Evolutionary conservation across 352 stramenopile genomes (phyloP).

Genomic region (Pythium brassicae): DNA sequence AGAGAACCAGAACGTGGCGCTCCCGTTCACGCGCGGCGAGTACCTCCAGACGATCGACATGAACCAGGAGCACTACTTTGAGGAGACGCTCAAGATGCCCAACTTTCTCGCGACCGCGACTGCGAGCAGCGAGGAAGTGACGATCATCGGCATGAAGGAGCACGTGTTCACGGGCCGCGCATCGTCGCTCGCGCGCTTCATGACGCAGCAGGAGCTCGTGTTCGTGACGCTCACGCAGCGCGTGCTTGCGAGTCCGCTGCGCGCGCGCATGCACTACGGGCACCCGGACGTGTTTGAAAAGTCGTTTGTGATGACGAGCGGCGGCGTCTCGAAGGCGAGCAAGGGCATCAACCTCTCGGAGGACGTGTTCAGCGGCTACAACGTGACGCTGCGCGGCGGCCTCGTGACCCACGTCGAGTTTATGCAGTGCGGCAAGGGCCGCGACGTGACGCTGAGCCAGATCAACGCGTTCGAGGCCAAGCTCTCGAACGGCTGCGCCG

Average conservation of each 20-base stretch:
- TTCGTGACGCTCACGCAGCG: slow-evolving; percentile 86
- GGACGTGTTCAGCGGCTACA: slow-evolving; percentile 89
- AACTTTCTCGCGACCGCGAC: slow-evolving; percentile 67
- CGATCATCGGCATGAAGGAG: slow-evolving; percentile 87
- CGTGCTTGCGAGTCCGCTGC: slow-evolving; percentile 74
- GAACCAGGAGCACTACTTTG: slow-evolving; percentile 89
- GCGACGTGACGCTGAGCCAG: slow-evolving; percentile 83
- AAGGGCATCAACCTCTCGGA: slow-evolving; percentile 88
- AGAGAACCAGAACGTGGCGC: slow-evolving; percentile 86
- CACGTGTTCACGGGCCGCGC: slow-evolving; percentile 84
- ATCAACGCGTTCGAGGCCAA: slow-evolving; percentile 89
- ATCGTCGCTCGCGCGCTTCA: slow-evolving; percentile 84
- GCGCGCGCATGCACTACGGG: slow-evolving; percentile 82
- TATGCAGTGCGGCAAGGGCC: slow-evolving; percentile 87
- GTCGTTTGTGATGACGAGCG: slow-evolving; percentile 78
- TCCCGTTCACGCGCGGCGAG: slow-evolving; percentile 83
- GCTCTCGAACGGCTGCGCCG: slow-evolving; percentile 78
- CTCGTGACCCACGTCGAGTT: slow-evolving; percentile 84
- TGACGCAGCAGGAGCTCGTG: slow-evolving; percentile 84
- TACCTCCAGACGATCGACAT: slow-evolving; percentile 90
- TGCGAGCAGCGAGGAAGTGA: slow-evolving; percentile 55
- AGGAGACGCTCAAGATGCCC: slow-evolving; percentile 86
- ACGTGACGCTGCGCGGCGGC: slow-evolving; percentile 74
- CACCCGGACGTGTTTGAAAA: slow-evolving; percentile 89
- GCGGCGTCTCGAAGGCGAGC: slow-evolving; percentile 81